These are phyloP conservation scores for Neophaeococcomyces aloes DNA, from an alignment of 2,329 filamentous ascomycete species.

Conservation along the genomic window DNA sequence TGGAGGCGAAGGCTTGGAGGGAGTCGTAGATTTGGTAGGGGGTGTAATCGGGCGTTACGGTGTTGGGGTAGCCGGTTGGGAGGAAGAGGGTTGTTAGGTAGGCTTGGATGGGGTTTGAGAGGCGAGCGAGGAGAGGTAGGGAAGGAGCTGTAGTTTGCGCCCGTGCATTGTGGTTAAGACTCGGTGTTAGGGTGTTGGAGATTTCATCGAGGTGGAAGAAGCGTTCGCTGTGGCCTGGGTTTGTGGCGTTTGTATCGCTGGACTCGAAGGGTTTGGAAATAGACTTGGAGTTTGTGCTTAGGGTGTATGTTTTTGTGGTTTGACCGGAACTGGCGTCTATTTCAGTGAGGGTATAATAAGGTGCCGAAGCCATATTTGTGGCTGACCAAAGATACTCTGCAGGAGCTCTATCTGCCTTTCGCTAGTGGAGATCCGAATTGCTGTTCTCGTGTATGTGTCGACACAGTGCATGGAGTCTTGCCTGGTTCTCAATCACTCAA, in stretches of 20 bases:
- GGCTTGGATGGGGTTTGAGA: neutral
- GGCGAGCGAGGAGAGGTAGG: no score
- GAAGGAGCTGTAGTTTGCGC: no score
- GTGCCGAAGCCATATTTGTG: neutral
- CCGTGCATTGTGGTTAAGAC: neutral
- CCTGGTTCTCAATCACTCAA: no score
- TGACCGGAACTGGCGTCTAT: conserved; percentile 3
- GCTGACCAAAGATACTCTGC: neutral
- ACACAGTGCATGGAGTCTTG: no score
- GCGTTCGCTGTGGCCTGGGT: neutral
- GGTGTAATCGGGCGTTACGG: conserved; percentile 69
- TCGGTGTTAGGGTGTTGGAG: no score
- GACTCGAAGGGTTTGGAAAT: no score
- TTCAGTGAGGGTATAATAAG: neutral
- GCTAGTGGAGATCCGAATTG: no score
- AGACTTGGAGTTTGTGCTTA: neutral
- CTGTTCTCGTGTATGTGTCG: no score
- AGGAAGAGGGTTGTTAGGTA: conserved; percentile 50
- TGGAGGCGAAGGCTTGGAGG: conserved; percentile 72
- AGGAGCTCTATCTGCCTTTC: no score
- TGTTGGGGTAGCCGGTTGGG: conserved; percentile 78
- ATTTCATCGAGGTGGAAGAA: neutral
- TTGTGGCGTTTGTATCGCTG: no score
- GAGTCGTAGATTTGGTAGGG: conserved; percentile 46
- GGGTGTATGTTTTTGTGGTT: conserved; percentile 1